Conservation (phyloP, 768 basidiomycete species). For the Rhodotorula sphaerocarpa region DNA sequence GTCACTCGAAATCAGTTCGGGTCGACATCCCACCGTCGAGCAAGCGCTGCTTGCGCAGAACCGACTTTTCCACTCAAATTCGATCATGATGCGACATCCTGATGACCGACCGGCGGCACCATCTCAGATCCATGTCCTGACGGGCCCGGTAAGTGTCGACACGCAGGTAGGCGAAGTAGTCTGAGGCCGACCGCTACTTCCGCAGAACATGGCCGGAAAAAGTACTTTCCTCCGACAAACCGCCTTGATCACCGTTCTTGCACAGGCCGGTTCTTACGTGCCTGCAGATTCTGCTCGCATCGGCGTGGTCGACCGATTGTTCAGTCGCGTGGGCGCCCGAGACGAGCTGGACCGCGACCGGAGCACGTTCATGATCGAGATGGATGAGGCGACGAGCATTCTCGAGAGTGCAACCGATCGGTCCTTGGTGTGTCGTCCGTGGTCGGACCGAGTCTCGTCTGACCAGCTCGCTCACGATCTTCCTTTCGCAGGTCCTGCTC, state of each 20-base stretch:
- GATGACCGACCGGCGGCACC: slow-evolving; percentile 35
- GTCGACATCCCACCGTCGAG: slow-evolving; percentile 89
- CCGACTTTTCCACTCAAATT: slow-evolving; percentile 77
- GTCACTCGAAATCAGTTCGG: slow-evolving; percentile 62
- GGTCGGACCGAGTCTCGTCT: not conserved
- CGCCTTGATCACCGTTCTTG: slow-evolving; percentile 78
- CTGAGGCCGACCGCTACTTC: not conserved
- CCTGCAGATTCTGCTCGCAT: slow-evolving; percentile 73
- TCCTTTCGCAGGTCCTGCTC: slow-evolving; percentile 95
- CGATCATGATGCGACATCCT: slow-evolving; percentile 53
- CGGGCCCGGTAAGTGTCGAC: slow-evolving; percentile 66
- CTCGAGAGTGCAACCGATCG: slow-evolving; percentile 68
- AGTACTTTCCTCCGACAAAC: slow-evolving; percentile 86
- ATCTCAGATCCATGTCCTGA: slow-evolving; percentile 68
- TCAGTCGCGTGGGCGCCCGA: slow-evolving; percentile 88
- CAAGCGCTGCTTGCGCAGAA: slow-evolving; percentile 66
- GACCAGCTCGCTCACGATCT: not conserved
- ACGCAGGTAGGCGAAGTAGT: not conserved
- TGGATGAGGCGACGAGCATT: slow-evolving; percentile 89
- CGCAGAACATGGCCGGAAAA: slow-evolving; percentile 52
- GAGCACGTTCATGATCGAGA: slow-evolving; percentile 98
- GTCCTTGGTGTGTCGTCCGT: slow-evolving; percentile 58
- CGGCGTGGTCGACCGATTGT: slow-evolving; percentile 81
- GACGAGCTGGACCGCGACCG: slow-evolving; percentile 88
- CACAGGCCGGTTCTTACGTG: slow-evolving; percentile 87